A percentile compares a stretch with the other conserved stretches of the same genome.
phyloP scores from a whole-genome alignment of 2,329 filamentous ascomycete species.

The Fusarium palustre region DNA sequence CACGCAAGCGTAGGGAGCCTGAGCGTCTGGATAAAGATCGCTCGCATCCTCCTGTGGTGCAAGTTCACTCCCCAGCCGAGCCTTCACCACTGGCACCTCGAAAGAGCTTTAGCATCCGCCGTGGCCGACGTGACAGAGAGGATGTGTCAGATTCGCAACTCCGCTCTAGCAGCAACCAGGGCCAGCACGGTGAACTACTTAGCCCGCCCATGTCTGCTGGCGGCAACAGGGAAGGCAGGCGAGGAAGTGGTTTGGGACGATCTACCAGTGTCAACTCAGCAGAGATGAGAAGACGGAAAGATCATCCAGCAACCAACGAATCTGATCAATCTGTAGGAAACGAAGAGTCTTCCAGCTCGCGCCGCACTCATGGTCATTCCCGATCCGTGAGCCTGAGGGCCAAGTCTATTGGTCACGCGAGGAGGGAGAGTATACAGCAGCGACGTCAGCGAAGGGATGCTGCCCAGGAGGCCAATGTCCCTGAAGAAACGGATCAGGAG shows the following conservation, averaged over 20 bases:
- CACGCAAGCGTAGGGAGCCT: constrained; percentile 78
- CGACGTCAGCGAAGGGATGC: constrained; percentile 81
- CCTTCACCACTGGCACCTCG: constrained; percentile 69
- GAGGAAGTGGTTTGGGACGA: constrained; percentile 76
- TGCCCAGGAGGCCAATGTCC: constrained; percentile 79
- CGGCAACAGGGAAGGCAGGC: constrained; percentile 65
- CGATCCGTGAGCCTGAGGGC: constrained; percentile 77
- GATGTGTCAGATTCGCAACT: constrained; percentile 60
- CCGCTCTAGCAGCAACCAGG: constrained; percentile 71
- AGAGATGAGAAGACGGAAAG: constrained; percentile 79
- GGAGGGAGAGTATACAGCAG: constrained; percentile 92
- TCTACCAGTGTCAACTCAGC: constrained; percentile 94
- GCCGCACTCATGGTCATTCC: constrained; percentile 63
- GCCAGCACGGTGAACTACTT: constrained; percentile 82
- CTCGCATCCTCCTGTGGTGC: constrained; percentile 78
- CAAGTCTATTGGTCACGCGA: constrained; percentile 88
- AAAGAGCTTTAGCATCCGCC: constrained; percentile 89
- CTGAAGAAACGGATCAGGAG: constrained; percentile 91
- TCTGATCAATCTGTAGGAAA: constrained; percentile 78
- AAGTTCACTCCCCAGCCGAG: constrained; percentile 82
- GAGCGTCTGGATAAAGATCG: constrained; percentile 72
- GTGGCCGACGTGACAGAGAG: constrained; percentile 66
- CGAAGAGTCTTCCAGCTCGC: constrained; percentile 64
- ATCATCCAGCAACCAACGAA: constrained; percentile 79
- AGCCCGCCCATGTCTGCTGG: constrained; percentile 76